phyloP scores from a whole-genome alignment of 2,329 filamentous ascomycete species.

The Exophiala sp. region DNA sequence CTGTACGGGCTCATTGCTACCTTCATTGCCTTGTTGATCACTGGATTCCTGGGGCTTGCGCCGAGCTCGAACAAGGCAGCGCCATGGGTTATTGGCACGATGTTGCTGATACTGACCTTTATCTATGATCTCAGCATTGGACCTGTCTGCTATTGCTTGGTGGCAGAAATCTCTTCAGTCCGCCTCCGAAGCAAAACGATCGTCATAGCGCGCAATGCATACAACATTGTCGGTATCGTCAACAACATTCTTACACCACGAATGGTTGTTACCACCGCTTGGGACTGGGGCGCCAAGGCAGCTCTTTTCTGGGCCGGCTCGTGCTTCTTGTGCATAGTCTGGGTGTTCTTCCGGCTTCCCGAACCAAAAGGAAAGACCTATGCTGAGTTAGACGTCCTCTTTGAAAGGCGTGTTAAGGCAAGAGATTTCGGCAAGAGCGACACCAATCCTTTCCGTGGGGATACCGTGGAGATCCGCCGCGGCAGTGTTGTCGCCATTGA shows the following conservation, averaged over 20 bases:
- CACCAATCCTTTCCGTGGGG: neutral
- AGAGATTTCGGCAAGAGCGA: neutral
- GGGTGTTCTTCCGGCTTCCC: slow-evolving; percentile 44
- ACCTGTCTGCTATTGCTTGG: slow-evolving; percentile 51
- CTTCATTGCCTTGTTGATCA: slow-evolving; percentile 29
- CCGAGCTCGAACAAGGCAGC: slow-evolving; percentile 16
- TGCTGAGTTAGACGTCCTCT: slow-evolving; percentile 41
- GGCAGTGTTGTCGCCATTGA: neutral
- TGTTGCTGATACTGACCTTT: slow-evolving; percentile 51
- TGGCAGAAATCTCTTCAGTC: slow-evolving; percentile 53
- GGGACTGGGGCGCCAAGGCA: slow-evolving; percentile 34
- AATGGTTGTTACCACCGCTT: slow-evolving; percentile 28
- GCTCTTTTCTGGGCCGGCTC: slow-evolving; percentile 39
- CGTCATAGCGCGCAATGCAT: slow-evolving; percentile 49
- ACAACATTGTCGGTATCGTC: slow-evolving; percentile 48
- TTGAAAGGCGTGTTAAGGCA: slow-evolving; percentile 26
- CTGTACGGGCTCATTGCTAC: slow-evolving; percentile 33
- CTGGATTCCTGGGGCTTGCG: slow-evolving; percentile 28
- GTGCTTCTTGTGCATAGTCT: slow-evolving; percentile 39
- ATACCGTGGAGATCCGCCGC: neutral
- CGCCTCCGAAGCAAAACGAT: slow-evolving; percentile 54
- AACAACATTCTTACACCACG: slow-evolving; percentile 38
- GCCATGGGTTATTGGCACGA: slow-evolving; percentile 25
- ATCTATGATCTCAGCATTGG: slow-evolving; percentile 56
- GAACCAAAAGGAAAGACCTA: slow-evolving; percentile 44